Percentiles rank a stretch among this genome's conserved stretches.
phyloP scores from a whole-genome alignment of 768 basidiomycete genomes.

The Hericium erinaceus region DNA sequence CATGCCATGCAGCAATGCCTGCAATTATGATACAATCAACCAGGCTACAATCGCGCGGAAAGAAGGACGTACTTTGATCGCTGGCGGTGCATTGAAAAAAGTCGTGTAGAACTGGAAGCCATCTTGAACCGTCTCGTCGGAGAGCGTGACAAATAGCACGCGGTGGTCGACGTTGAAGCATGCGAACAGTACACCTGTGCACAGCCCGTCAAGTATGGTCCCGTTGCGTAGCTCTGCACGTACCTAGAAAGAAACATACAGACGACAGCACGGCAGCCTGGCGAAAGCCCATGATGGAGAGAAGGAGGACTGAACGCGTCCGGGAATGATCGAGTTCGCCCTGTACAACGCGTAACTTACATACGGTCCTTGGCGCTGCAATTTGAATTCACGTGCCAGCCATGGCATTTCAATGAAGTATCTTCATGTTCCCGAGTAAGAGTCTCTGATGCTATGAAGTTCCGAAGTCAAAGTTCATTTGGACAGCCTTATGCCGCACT shows the following conservation, averaged over 20 bases:
- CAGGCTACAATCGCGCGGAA: neutral
- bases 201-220: neutral
- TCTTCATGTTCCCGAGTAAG: no score
- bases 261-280: constrained; percentile 84
- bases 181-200: constrained; percentile 68
- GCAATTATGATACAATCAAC: neutral
- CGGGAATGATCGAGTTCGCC: no score
- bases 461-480: no score
- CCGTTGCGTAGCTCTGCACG: neutral
- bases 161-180: constrained; percentile 85
- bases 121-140: constrained; percentile 57
- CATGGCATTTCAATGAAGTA: no score
- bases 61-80: constrained; percentile 68
- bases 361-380: no score
- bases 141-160: constrained; percentile 62
- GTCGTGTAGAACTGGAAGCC: constrained; percentile 87
- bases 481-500: no score
- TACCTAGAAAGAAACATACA: constrained; percentile 84
- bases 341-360: no score
- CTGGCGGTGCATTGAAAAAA: constrained; percentile 88
- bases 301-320: neutral
- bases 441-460: no score
- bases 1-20: constrained; percentile 86
- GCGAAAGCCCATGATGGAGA: constrained; percentile 66
- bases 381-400: no score